Evolutionary conservation across 345 rosid species (phyloP), one percentile per base, ranked within the genome.

Genomic region (Pseudoturritis turrita): DNA sequence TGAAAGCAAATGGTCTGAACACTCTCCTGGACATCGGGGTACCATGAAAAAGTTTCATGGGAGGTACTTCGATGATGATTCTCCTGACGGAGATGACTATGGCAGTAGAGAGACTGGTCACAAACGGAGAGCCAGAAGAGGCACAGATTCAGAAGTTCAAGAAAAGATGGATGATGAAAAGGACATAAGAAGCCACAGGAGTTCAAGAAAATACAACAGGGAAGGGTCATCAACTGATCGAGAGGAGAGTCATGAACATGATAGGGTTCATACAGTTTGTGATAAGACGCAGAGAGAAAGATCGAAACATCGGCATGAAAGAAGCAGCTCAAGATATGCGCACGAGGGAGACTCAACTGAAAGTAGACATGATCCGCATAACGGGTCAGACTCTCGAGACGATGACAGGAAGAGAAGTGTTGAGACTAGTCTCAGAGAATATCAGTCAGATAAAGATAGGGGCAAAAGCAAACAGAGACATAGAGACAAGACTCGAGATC

Each of bases 1-100:
- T 12, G 56, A 54, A 52, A 69, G 68, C 71, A 35, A 71, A 60
- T 44, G 76, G 65, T 73, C 79, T 12, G 85, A 79, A 37, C 56
- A 31, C 60, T 72, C 75, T 72, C 62, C 76, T 74, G 71, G 68
- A 55, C 53, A 71, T 25, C 14, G 10, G 61, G 71, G 54, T 25
- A 50, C 1, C 10, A 60, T 53, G 72, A 65, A 67, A 64, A 65
- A 69, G 40, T 52, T 8, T 50, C 36, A 29, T 45, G 79, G 77
- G 60, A 69, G 47, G 64, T 70, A 81, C 71, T 66, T 69, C 13
- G 66, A 70, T 35, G 80, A 70, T 26, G 74, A 76, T 57, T 52
- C 13, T 31, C 65, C 49, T n/a, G 82, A 79, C 37, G 49, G 74
- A 60, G 62, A 64, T 41, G 71, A 46, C 6, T 40, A 72, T 22